Base-by-base conservation (phyloP, 805 yeast species). In the Metschnikowia baotianmanensis region DNA sequence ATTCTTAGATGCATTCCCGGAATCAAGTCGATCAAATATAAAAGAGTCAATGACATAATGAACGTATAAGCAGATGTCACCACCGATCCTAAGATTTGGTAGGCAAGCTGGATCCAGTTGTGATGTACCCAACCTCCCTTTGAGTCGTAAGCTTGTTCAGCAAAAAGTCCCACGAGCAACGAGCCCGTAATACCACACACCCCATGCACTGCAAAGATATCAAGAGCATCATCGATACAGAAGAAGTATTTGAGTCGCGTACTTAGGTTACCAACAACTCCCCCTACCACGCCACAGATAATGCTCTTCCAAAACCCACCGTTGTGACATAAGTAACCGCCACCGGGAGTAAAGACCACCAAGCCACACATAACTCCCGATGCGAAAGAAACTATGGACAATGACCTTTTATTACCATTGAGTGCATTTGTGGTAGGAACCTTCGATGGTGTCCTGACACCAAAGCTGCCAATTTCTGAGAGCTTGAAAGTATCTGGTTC, bases 181-280 rank as follows among this genome's bases (percentile, higher is more conserved):
- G 71, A 64, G 0, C 74, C 74, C 3, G 59, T 61, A 21, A 66
- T 58, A 1, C 74, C 74, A 18, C 68, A 63, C 5, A 67, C 53
- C 0, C 73, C 74, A 48, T 69, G 74, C 28, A 69, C 59, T 6
- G 74, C 73, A 51, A 68, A 68, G 4, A 69, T 55, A 47, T 69
- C 74, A 29, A 68, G 59, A 1, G 72, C 67, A 50, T 69, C 74
- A 46, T 69, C 74, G n/a, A 69, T 59, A 3, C 49, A 32, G 31
- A 69, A 55, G 43, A 48, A 64, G 47, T 63, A 69, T 46, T 69
- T 69, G 39, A 69, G 52, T 30, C 73, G 49, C 0, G 74, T 69
- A 8, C 70, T 59, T 21, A 69, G 43, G 46, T 69, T 69, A 16
- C 69, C 60, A 1, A 55, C 33, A 3, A 59, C 41, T 0, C 71